Evolutionary conservation across 2,329 filamentous ascomycete genomes (phyloP).

Genomic region (Fonsecaea pedrosoi): DNA sequence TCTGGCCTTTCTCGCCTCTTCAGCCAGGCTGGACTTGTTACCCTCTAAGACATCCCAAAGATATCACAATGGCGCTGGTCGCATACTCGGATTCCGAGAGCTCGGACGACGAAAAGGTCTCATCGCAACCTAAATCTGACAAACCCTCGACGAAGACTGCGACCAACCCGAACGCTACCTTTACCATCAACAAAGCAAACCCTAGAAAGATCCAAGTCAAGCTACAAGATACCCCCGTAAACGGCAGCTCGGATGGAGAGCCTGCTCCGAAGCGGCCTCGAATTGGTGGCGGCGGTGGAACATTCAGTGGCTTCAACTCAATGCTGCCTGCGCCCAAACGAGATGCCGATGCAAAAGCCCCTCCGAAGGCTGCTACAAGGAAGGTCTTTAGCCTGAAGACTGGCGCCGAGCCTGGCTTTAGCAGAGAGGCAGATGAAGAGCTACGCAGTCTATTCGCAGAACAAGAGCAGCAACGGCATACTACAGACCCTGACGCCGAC

Average conservation of each 20-base stretch:
- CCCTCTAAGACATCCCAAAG: background rate
- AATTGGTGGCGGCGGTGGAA: slow-evolving; percentile 65
- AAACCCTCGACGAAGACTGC: slow-evolving; percentile 46
- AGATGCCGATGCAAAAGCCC: slow-evolving; percentile 35
- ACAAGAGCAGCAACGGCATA: slow-evolving; percentile 41
- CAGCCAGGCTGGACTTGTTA: background rate
- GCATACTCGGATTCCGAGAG: slow-evolving; percentile 81
- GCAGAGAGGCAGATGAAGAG: slow-evolving; percentile 61
- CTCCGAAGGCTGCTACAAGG: slow-evolving; percentile 51
- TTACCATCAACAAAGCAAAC: slow-evolving; percentile 80
- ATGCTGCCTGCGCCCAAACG: slow-evolving; percentile 84
- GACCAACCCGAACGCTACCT: slow-evolving; percentile 71
- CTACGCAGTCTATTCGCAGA: slow-evolving; percentile 46
- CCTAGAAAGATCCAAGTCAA: slow-evolving; percentile 84
- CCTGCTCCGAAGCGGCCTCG: slow-evolving; percentile 76
- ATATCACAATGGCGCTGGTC: slow-evolving; percentile 72
- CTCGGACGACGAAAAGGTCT: slow-evolving; percentile 65
- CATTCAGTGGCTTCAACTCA: slow-evolving; percentile 82
- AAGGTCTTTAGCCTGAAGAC: slow-evolving; percentile 78
- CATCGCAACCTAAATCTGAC: slow-evolving; percentile 44
- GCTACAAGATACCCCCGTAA: slow-evolving; percentile 64
- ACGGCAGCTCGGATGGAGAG: slow-evolving; percentile 52
- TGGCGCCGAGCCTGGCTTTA: slow-evolving; percentile 81
- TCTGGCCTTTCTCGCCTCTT: background rate
- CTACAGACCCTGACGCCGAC: slow-evolving; percentile 21